Evolutionary conservation across 208 protist species (phyloP), one percentile per base, ranked within the genome.

Genomic region (Leishmania arabica): DNA sequence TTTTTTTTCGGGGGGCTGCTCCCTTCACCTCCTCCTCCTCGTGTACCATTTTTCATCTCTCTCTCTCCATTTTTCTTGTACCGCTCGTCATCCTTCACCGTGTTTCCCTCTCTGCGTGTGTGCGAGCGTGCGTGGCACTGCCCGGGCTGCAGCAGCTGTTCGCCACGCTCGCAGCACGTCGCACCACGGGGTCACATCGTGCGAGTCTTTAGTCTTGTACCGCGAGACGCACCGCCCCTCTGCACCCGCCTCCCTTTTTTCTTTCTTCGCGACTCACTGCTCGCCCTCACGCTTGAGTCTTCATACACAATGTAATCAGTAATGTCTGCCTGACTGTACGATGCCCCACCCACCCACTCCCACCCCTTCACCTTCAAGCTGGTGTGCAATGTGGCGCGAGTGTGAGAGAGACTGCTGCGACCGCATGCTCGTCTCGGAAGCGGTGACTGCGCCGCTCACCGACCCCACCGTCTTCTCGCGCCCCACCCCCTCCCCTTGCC

Each of bases 201-300:
- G 31, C 60, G 6, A 42, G 53, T n/a, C 17, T 77, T 19, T 64
- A 17, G 34, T 27, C 19, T 53, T 51, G 9, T 56, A 65, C 45
- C 45, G 37, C 37, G n/a, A 27, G 27, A 73, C 19, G 69, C 69
- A 54, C n/a, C 24, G 27, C 45, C 56, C 66, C 54, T 37, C 31
- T 13, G 6, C 77, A 17, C 62, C 42, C 62, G 9, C 37, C 51
- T n/a, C 24, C n/a, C 19, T 47, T 77, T 40, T 64, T n/a, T 60
- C 34, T 73, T n/a, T 73, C 24, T 73, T 73, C 58, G 31, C 58
- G 62, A 19, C 62, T 66, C 62, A 9, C 62, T 66, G 62, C n/a
- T 66, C 31, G 8, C 62, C 62, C 62, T 40, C 62, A 68, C 62
- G 31, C 31, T 40, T 68, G 62, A 68, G 62, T 40, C n/a, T 21